Percentiles rank a stretch among this genome's conserved stretches.
These are phyloP conservation scores for Avena eriantha DNA, from an alignment of 176 grass and related monocot genomes.

Conservation along the genomic window DNA sequence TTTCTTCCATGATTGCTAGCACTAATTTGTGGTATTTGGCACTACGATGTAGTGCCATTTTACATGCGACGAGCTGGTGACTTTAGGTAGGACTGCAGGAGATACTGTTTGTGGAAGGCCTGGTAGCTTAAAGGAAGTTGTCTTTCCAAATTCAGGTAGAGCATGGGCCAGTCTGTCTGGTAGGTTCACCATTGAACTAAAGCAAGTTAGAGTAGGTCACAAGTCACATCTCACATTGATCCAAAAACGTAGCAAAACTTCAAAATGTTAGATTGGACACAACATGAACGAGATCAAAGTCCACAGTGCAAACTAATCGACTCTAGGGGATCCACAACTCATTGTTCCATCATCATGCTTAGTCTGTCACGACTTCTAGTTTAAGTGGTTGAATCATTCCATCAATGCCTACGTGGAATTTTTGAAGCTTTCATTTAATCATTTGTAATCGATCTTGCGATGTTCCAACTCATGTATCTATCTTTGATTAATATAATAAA, in stretches of 20 bases:
- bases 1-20: neutral
- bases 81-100: neutral
- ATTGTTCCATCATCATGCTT: neutral
- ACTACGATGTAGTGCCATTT: neutral
- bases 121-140: neutral
- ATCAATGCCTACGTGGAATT: neutral
- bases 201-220: neutral
- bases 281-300: neutral
- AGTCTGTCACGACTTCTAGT: neutral
- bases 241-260: neutral
- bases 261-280: neutral
- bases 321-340: neutral
- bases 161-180: neutral
- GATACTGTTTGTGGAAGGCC: neutral
- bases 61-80: neutral
- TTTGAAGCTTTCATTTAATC: neutral
- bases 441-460: neutral
- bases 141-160: neutral
- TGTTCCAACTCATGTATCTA: neutral
- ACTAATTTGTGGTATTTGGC: neutral
- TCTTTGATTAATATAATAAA: neutral
- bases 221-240: neutral
- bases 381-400: slow-evolving; percentile 16
- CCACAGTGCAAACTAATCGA: neutral
- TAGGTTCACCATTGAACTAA: neutral